A percentile compares a stretch with the other conserved stretches of the same genome.
phyloP scores from a whole-genome alignment of 176 grass and related monocot species.

The Lolium perenne region DNA sequence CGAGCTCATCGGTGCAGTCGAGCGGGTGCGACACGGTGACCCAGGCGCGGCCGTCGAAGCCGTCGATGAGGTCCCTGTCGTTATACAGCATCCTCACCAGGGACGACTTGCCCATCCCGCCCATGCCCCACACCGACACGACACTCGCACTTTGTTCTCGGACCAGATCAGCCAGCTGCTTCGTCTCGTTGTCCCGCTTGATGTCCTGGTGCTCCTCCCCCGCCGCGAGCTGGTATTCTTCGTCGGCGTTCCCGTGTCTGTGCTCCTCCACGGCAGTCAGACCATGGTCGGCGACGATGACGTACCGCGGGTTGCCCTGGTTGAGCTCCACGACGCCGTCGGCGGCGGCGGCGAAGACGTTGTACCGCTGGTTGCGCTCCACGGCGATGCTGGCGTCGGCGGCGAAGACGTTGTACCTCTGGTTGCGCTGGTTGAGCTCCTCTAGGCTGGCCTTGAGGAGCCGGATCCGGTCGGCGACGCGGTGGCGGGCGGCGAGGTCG shows the following conservation, averaged over 20 bases:
- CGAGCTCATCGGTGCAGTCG: neutral
- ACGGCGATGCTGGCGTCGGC: no score
- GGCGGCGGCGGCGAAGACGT: no score
- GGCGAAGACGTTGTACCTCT: slow-evolving; percentile 18
- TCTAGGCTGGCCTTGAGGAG: slow-evolving; percentile 21
- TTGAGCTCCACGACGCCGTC: no score
- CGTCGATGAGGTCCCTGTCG: slow-evolving; percentile 15
- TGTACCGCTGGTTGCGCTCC: no score
- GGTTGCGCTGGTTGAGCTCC: slow-evolving; percentile 32
- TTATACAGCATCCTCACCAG: slow-evolving; percentile 33
- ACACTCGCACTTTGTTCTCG: neutral
- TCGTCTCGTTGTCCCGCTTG: neutral
- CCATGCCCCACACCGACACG: slow-evolving; percentile 46
- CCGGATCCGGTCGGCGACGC: slow-evolving; percentile 28
- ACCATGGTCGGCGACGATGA: neutral
- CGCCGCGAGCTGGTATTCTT: neutral
- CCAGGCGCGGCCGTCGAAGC: slow-evolving; percentile 47
- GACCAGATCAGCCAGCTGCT: neutral
- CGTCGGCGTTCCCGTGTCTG: neutral
- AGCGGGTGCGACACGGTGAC: slow-evolving; percentile 49
- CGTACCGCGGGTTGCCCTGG: no score
- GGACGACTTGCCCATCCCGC: slow-evolving; percentile 47
- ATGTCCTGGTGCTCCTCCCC: neutral
- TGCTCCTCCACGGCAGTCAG: neutral
- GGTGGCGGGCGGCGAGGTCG: neutral